Evolutionary conservation across 2,329 filamentous ascomycete species (phyloP), one percentile per base, ranked within the genome.

Genomic region (Monosporascus cannonballus): DNA sequence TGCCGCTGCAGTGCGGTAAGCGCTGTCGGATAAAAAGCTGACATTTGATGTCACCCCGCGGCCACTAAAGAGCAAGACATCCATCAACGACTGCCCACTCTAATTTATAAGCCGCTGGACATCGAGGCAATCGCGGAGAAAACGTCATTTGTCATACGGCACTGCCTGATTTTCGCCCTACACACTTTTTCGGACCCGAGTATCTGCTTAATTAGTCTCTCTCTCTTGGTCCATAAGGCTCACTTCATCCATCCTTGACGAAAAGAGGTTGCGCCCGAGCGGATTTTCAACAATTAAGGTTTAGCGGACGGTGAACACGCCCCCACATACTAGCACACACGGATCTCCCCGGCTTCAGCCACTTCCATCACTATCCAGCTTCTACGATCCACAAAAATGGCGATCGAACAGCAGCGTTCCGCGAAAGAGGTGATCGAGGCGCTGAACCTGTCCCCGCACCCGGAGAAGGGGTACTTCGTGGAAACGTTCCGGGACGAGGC

Each of bases 381-480:
- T 34, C 30, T 14, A 14, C 30, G 11, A 34, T 14, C 20, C 20
- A 14, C 45, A 41, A 36, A 30, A 42, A 59, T 57, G 44, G 63
- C 64, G 51, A 68, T 45, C 25, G 64, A 58, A 54, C 27, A 30
- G 30, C 30, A 34, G 18, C 73, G 64, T 51, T 63, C 73, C 1
- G 73, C 74, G 0, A 54, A 73, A 37, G 71, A 77, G 22, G 65
- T 79, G 48, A 72, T 80, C 48, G 58, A 64, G 6, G 60, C 65
- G 20, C 71, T 80, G 5, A 66, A 69, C 20, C 69, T 80, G 7
- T 50, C 61, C 3, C 71, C 74, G 7, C 73, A 78, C 48, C 66
- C 68, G 1, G 77, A 80, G 52, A 78, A 77, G 46, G 77, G 77
- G 18, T 78, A 71, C 57, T 80, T 68, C 57, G 49, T 70, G 49